These are phyloP conservation scores for Elaeagnus macrophylla DNA, from an alignment of 306 rosid species.

Conservation along the genomic window DNA sequence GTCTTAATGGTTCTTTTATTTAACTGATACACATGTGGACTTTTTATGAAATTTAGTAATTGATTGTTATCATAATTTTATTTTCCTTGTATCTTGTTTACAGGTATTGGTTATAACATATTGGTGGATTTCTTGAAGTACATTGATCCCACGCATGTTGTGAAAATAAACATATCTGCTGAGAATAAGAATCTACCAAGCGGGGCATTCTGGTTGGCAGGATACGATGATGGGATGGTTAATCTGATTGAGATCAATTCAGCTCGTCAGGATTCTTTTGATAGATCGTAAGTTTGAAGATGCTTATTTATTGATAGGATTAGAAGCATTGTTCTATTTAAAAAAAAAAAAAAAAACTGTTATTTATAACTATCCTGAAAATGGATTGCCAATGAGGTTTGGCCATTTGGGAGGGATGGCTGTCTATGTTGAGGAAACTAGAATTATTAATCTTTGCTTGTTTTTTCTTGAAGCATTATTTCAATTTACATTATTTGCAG, in stretches of 20 bases:
- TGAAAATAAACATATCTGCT: conserved; percentile 62
- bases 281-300: conserved; percentile 63
- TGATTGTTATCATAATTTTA: not conserved
- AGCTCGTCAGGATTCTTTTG: conserved; percentile 61
- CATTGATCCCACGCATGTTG: conserved; percentile 70
- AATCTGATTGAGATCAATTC: conserved; percentile 64
- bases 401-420: no score
- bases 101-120: conserved; percentile 74
- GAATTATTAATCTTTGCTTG: no score
- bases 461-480: no score
- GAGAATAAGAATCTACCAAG: conserved; percentile 68
- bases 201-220: conserved; percentile 72
- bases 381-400: no score
- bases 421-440: no score
- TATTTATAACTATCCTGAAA: no score
- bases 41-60: no score
- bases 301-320: not conserved
- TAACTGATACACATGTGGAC: no score
- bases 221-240: conserved; percentile 20
- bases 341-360: not conserved
- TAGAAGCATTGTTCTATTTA: no score
- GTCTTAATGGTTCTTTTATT: not conserved
- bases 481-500: no score
- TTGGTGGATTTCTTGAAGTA: conserved; percentile 67
- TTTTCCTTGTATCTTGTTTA: conserved; percentile 21